Conservation (phyloP, 2,329 filamentous ascomycete species). For the Trichoderma simmonsii region DNA sequence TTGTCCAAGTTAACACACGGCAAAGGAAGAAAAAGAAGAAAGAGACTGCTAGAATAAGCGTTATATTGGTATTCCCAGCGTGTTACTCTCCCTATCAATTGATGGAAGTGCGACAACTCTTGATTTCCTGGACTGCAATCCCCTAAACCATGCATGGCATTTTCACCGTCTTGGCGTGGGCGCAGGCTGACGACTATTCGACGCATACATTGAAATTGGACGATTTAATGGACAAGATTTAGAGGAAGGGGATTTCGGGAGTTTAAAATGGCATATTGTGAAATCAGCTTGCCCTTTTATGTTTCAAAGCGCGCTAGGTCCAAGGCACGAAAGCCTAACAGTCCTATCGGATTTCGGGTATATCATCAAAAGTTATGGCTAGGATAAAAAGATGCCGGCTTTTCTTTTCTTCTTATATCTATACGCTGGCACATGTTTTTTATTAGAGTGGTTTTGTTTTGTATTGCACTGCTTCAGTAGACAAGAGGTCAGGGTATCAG, state of each 20-base stretch:
- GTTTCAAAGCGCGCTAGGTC: neutral
- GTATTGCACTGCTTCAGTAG: slow-evolving; percentile 2
- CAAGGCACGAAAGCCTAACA: neutral
- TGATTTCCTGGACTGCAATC: neutral
- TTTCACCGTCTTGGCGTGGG: no score
- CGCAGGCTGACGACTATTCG: neutral
- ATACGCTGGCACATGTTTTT: neutral
- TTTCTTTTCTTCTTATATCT: neutral
- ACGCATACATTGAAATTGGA: neutral
- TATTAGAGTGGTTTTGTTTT: slow-evolving; percentile 5
- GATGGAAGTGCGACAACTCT: neutral
- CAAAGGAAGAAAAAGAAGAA: neutral
- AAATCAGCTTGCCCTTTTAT: neutral
- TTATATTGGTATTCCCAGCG: neutral
- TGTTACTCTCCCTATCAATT: neutral
- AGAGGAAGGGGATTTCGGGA: neutral
- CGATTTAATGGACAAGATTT: neutral
- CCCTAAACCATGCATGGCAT: neutral
- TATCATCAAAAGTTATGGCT: slow-evolving; percentile 10
- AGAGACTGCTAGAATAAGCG: neutral
- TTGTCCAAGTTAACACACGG: neutral
- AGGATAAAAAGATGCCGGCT: slow-evolving; percentile 7
- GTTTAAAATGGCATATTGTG: neutral
- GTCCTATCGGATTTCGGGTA: neutral
- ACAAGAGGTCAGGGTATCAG: slow-evolving; percentile 5